These are phyloP conservation scores for Aphanomyces astaci DNA, from an alignment of 352 stramenopile species.

Conservation along the genomic window DNA sequence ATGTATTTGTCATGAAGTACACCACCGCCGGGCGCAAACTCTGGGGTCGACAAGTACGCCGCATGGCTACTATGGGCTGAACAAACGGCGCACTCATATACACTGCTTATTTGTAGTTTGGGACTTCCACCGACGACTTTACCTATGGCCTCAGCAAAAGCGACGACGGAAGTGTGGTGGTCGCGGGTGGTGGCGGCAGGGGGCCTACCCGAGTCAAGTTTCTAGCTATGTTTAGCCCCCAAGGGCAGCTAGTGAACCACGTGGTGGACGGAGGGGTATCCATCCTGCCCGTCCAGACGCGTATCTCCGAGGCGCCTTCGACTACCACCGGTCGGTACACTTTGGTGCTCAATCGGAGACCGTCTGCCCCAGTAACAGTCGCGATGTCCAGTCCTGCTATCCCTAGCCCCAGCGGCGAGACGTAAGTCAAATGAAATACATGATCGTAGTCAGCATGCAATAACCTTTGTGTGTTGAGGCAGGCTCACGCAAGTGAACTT, in stretches of 20 bases:
- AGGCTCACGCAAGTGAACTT: constrained; percentile 7
- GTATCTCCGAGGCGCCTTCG: constrained; percentile 40
- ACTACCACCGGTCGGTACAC: constrained; percentile 43
- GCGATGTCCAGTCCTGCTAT: not conserved
- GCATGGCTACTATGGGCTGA: too few species aligned
- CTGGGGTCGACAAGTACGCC: constrained; percentile 53
- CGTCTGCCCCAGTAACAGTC: constrained; percentile 42
- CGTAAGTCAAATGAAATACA: too few species aligned
- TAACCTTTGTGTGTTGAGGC: too few species aligned
- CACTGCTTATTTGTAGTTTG: too few species aligned
- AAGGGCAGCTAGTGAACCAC: constrained; percentile 57
- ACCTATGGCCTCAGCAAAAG: constrained; percentile 37
- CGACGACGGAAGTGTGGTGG: constrained; percentile 1
- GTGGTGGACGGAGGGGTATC: constrained; percentile 63
- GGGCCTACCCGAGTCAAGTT: constrained; percentile 29
- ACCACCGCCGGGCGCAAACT: constrained; percentile 41
- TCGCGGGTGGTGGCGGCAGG: not conserved
- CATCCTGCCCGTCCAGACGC: constrained; percentile 37
- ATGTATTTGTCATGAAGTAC: constrained; percentile 60
- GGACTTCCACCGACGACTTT: constrained; percentile 52
- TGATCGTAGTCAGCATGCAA: too few species aligned
- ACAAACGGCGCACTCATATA: too few species aligned
- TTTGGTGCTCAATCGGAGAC: constrained; percentile 58
- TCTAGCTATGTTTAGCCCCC: constrained; percentile 40
- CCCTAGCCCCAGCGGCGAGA: not conserved